Evolutionary conservation across 768 basidiomycete species (phyloP).

Genomic region (Galerina sulciceps): DNA sequence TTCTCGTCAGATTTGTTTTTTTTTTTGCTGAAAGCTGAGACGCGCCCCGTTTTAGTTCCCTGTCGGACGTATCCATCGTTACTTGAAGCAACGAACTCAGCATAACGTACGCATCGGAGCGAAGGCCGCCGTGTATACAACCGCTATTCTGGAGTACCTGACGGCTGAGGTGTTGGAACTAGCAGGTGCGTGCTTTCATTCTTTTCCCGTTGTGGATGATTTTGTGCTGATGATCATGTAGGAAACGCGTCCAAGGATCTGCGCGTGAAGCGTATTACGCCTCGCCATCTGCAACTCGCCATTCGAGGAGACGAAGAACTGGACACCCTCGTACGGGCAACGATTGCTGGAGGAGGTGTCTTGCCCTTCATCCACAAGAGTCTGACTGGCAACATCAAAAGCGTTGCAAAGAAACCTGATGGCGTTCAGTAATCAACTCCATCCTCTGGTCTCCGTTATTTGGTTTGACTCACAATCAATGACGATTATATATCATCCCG

Average conservation of each 20-base stretch:
- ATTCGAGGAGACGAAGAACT: slow-evolving; percentile 98
- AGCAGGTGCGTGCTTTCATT: slow-evolving; percentile 64
- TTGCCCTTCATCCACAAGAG: slow-evolving; percentile 89
- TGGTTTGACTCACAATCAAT: not conserved
- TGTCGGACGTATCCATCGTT: slow-evolving; percentile 97
- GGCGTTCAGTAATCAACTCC: slow-evolving; percentile 15
- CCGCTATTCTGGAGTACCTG: slow-evolving; percentile 93
- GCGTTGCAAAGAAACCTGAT: slow-evolving; percentile 49
- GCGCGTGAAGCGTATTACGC: slow-evolving; percentile 96
- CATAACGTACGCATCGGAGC: slow-evolving; percentile 95
- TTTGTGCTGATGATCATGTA: slow-evolving; percentile 28
- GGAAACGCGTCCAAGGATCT: slow-evolving; percentile 98
- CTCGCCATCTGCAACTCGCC: slow-evolving; percentile 93
- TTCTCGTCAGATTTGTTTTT: not conserved
- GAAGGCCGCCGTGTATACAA: slow-evolving; percentile 98
- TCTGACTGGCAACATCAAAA: slow-evolving; percentile 60
- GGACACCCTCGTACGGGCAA: slow-evolving; percentile 92
- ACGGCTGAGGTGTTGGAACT: slow-evolving; percentile 96
- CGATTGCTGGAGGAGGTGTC: slow-evolving; percentile 90
- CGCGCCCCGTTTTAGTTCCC: slow-evolving; percentile 66
- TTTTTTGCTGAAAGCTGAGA: too few relatives aligned
- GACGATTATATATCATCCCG: not conserved
- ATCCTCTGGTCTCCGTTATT: not conserved
- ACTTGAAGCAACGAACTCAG: slow-evolving; percentile 89
- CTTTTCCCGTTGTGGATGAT: not conserved